Evolutionary conservation across 108 stramenopile genomes (phyloP).

Genomic region (Fragilaria radians): DNA sequence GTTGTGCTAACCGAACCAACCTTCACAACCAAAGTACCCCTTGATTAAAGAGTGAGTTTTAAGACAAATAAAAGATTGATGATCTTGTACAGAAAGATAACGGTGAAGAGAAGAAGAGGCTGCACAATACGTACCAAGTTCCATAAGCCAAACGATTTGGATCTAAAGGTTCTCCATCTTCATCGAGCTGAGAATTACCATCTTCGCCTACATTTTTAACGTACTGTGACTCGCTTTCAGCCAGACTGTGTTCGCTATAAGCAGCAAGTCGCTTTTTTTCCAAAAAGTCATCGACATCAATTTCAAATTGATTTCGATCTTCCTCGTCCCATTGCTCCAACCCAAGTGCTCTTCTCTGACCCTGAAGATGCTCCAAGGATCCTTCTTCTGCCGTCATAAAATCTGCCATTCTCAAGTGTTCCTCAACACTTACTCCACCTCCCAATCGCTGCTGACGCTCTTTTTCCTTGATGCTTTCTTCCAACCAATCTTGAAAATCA

Average conservation of each 20-base stretch:
- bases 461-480: too few relatives aligned
- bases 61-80: background rate
- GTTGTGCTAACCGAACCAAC: constrained; percentile 87
- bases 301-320: constrained; percentile 25
- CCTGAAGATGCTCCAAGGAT: constrained; percentile 69
- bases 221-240: background rate
- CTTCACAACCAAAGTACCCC: constrained; percentile 74
- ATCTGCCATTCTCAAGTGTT: constrained; percentile 52
- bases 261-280: constrained; percentile 27
- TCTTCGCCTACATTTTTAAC: constrained; percentile 4
- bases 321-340: constrained; percentile 31
- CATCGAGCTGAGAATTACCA: constrained; percentile 8
- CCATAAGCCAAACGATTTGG: constrained; percentile 47
- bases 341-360: constrained; percentile 33
- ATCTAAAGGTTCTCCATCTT: constrained; percentile 19
- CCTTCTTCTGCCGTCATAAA: constrained; percentile 57
- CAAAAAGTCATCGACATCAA: constrained; percentile 21
- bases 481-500: too few relatives aligned
- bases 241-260: constrained; percentile 11
- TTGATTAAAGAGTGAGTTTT: constrained; percentile 6
- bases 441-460: background rate
- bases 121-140: constrained; percentile 32
- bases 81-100: background rate
- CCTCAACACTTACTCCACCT: constrained; percentile 25
- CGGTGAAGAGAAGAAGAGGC: background rate